These are phyloP conservation scores for Dipteronia sinensis DNA, from an alignment of 345 rosid genomes.

Conservation along the genomic window DNA sequence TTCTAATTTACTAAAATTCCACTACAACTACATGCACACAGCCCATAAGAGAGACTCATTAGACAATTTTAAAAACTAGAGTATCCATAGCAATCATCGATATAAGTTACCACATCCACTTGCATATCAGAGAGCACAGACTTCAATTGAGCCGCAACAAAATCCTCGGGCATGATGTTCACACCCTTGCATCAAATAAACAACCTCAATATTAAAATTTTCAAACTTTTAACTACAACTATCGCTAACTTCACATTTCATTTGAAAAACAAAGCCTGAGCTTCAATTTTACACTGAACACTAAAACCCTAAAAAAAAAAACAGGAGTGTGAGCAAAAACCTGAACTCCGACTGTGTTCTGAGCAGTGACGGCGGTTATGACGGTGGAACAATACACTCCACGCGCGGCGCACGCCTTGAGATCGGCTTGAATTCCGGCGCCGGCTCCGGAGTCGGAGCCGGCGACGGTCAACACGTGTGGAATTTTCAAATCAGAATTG, in stretches of 20 bases:
- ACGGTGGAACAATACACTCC: constrained; percentile 92
- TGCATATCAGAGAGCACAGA: constrained; percentile 95
- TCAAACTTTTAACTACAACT: not conserved
- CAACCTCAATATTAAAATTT: not conserved
- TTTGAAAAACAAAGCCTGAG: no score
- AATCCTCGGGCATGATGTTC: constrained; percentile 48
- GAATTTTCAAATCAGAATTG: constrained; percentile 33
- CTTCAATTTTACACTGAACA: no score
- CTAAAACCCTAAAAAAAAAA: no score
- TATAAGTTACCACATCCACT: constrained; percentile 75
- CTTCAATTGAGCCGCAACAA: constrained; percentile 71
- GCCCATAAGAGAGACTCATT: no score
- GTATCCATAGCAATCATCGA: not conserved
- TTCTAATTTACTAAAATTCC: not conserved
- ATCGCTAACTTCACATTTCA: not conserved
- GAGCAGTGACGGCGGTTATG: constrained; percentile 86
- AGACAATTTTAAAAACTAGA: no score
- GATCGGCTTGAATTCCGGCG: constrained; percentile 97
- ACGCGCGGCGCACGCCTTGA: constrained; percentile 88
- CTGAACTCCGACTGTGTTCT: constrained; percentile 93
- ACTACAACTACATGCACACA: not conserved
- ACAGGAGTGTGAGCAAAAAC: constrained; percentile 27
- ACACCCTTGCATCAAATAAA: constrained; percentile 42
- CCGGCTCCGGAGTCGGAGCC: constrained; percentile 97
- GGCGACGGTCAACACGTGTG: constrained; percentile 82